phyloP scores from a whole-genome alignment of 2,329 filamentous ascomycete genomes.

The Diaporthe vaccinii region DNA sequence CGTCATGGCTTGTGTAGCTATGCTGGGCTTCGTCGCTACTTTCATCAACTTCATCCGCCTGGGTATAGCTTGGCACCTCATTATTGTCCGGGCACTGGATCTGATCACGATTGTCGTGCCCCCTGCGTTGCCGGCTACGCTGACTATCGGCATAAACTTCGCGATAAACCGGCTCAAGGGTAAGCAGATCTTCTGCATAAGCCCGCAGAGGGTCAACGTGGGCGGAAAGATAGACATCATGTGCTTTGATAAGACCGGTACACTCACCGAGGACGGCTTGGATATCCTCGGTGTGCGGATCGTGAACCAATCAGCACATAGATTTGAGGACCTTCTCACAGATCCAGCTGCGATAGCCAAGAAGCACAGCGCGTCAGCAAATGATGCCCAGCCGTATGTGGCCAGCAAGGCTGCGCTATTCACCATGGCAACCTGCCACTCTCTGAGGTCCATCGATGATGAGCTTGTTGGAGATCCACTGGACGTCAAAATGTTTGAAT shows the following conservation, averaged over 20 bases:
- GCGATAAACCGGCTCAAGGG: conserved; percentile 87
- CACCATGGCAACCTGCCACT: conserved; percentile 98
- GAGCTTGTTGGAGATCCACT: conserved; percentile 94
- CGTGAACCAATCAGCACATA: conserved; percentile 71
- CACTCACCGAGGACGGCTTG: conserved; percentile 93
- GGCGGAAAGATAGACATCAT: conserved; percentile 96
- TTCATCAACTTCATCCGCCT: conserved; percentile 94
- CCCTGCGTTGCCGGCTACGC: conserved; percentile 91
- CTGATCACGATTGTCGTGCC: conserved; percentile 98
- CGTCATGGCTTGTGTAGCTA: conserved; percentile 91
- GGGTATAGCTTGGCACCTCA: conserved; percentile 87
- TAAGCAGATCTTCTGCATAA: conserved; percentile 97
- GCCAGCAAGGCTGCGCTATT: conserved; percentile 77
- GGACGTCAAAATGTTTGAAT: conserved; percentile 99
- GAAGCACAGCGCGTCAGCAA: conserved; percentile 50
- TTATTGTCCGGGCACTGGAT: conserved; percentile 92
- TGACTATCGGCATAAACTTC: conserved; percentile 97
- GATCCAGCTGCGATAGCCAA: conserved; percentile 72
- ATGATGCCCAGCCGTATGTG: conserved; percentile 50
- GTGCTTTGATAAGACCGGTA: conserved; percentile 99
- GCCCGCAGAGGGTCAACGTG: conserved; percentile 95
- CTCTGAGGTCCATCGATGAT: conserved; percentile 85
- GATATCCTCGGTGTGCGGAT: conserved; percentile 92
- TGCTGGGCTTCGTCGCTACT: conserved; percentile 89
- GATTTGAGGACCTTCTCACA: conserved; percentile 83